Evolutionary conservation across 2,329 filamentous ascomycete species (phyloP).

Genomic region (Orbilia ellipsospora): DNA sequence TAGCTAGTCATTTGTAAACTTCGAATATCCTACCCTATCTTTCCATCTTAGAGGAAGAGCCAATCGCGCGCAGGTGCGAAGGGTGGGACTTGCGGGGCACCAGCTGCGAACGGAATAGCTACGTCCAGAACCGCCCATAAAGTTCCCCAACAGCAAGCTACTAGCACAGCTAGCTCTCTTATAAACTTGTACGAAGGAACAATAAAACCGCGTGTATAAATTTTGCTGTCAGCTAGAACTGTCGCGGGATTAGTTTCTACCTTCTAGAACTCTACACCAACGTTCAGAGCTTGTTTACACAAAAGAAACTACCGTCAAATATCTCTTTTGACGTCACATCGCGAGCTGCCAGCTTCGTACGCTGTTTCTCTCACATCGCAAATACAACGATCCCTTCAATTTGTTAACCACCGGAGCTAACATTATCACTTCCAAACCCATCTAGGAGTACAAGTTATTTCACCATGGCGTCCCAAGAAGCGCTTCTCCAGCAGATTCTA

Average conservation of each 20-base stretch:
- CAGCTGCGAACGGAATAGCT: constrained; percentile 51
- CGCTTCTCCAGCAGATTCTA: constrained; percentile 68
- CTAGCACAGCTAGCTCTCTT: neutral
- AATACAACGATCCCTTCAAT: neutral
- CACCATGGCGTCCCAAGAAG: constrained; percentile 43
- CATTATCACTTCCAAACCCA: neutral
- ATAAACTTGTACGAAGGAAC: too few relatives aligned
- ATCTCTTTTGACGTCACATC: constrained; percentile 41
- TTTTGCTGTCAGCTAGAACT: neutral
- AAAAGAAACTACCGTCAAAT: constrained; percentile 35
- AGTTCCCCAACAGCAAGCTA: constrained; percentile 24
- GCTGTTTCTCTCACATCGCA: neutral
- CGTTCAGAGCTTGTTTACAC: constrained; percentile 22
- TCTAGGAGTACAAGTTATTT: constrained; percentile 16
- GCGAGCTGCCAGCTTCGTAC: neutral
- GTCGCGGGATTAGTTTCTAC: neutral
- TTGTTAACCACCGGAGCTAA: constrained; percentile 5
- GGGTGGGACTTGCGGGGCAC: constrained; percentile 28
- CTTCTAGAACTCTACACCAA: constrained; percentile 1
- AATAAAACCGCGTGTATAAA: neutral
- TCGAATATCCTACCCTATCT: too few relatives aligned
- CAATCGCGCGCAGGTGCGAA: neutral
- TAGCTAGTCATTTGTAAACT: neutral
- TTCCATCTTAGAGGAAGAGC: too few relatives aligned
- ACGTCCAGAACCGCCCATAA: constrained; percentile 38